These are phyloP conservation scores for Russula foetens DNA, from an alignment of 768 basidiomycete genomes.

Conservation along the genomic window DNA sequence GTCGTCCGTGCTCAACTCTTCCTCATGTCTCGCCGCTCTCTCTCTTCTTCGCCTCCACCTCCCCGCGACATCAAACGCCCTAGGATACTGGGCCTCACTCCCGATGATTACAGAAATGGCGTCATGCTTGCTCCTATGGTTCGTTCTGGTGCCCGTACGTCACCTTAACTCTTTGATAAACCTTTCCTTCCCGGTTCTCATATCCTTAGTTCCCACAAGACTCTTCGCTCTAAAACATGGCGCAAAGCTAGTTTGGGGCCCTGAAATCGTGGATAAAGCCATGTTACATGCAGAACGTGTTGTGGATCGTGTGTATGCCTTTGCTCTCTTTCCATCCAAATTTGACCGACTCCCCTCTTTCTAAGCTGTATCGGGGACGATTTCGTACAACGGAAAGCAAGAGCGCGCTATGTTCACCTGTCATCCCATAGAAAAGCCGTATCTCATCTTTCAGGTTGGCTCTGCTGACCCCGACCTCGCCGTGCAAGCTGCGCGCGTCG, in stretches of 20 bases:
- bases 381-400: conserved; percentile 78
- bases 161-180: background rate
- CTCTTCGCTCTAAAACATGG: conserved; percentile 87
- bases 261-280: conserved; percentile 94
- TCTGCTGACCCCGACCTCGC: conserved; percentile 85
- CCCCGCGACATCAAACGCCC: conserved; percentile 15
- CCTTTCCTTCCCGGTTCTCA: conserved; percentile 1
- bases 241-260: conserved; percentile 91
- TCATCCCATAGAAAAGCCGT: conserved; percentile 91
- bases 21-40: conserved; percentile 18
- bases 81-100: conserved; percentile 36
- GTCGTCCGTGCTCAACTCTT: background rate
- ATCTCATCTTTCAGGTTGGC: conserved; percentile 93
- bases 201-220: conserved; percentile 65
- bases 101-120: conserved; percentile 78
- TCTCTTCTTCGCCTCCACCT: conserved; percentile 14
- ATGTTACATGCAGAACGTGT: conserved; percentile 76
- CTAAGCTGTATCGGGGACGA: conserved; percentile 76
- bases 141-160: conserved; percentile 79
- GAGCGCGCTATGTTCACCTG: conserved; percentile 77
- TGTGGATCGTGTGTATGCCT: conserved; percentile 65
- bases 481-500: conserved; percentile 81
- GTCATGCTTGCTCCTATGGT: conserved; percentile 99
- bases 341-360: conserved; percentile 8
- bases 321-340: background rate